These are phyloP conservation scores for Leucocoprinus sp. DNA, from an alignment of 768 basidiomycete genomes.

Conservation along the genomic window DNA sequence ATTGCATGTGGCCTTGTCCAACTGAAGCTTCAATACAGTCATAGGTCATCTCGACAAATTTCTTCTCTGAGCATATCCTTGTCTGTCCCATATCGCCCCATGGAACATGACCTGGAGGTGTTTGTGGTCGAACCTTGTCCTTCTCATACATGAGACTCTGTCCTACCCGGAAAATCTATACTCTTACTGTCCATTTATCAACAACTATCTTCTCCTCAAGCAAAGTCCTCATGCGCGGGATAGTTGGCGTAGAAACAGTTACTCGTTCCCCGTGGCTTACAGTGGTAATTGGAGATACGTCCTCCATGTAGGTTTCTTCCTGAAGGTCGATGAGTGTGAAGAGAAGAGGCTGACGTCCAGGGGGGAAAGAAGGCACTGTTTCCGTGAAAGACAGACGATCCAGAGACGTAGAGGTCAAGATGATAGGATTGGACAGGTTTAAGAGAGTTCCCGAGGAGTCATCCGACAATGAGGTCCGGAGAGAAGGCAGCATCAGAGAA, in stretches of 20 bases:
- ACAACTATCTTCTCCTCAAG: slow-evolving; percentile 5
- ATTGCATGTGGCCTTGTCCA: not conserved
- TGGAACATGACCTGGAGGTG: slow-evolving; percentile 6
- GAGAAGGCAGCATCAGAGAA: not conserved
- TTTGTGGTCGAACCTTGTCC: slow-evolving; percentile 1
- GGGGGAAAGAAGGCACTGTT: not conserved
- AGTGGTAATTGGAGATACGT: not conserved
- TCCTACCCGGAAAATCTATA: not conserved
- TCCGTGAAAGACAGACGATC: slow-evolving; percentile 1
- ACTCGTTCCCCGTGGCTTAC: not conserved
- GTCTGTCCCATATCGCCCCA: not conserved
- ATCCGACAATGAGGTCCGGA: not conserved
- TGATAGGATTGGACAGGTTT: not conserved
- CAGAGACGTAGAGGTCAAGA: not conserved
- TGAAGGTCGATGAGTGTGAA: slow-evolving; percentile 2
- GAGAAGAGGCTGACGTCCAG: slow-evolving; percentile 2
- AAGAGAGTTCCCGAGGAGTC: not conserved
- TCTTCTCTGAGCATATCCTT: not conserved
- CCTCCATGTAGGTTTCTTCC: not conserved
- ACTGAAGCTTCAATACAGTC: not conserved
- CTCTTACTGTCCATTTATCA: slow-evolving; percentile 5
- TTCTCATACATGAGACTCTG: not conserved
- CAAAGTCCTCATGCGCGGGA: slow-evolving; percentile 4
- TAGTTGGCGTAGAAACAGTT: slow-evolving; percentile 1
- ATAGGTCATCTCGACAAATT: not conserved